These are phyloP conservation scores for Lojkania enalia DNA, from an alignment of 2,329 filamentous ascomycete species.

Conservation along the genomic window DNA sequence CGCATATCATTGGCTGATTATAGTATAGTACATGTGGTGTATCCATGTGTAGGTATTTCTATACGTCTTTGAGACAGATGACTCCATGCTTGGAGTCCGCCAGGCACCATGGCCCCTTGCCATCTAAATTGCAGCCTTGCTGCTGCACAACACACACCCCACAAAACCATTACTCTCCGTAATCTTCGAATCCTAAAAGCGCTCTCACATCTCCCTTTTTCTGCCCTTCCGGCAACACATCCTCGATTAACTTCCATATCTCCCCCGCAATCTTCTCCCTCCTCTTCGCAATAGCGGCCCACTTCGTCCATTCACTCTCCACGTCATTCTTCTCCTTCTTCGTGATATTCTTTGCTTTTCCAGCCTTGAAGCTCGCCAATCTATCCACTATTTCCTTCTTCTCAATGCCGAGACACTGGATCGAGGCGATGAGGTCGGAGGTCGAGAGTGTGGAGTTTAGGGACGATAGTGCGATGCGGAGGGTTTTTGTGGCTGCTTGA, in stretches of 20 bases:
- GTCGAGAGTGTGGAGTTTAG: constrained; percentile 56
- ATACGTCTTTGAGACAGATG: no score
- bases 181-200: no score
- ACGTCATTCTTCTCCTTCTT: constrained; percentile 53
- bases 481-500: constrained; percentile 52
- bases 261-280: constrained; percentile 56
- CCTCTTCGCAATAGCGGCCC: constrained; percentile 41
- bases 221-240: constrained; percentile 53
- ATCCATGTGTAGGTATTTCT: no score
- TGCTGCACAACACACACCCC: no score
- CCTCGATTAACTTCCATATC: constrained; percentile 56
- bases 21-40: no score
- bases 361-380: constrained; percentile 47
- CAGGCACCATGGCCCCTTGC: no score
- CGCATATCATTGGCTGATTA: no score
- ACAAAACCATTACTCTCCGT: constrained; percentile 51
- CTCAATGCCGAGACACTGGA: constrained; percentile 51
- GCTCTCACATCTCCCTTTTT: constrained; percentile 43
- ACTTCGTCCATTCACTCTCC: constrained; percentile 52
- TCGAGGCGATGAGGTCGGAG: constrained; percentile 51
- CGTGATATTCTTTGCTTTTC: constrained; percentile 51
- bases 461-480: constrained; percentile 52
- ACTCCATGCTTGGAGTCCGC: no score
- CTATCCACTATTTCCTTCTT: constrained; percentile 47
- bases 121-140: no score